phyloP scores from a whole-genome alignment of 129 eudicot genomes.

The Helianthus annuus region HanXRQr2.0-SUNRISE NC_035445.2:164485161-164485660 shows the following conservation, averaged over 20 bases:
- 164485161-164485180: too few relatives aligned
- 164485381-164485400: constrained; percentile 34
- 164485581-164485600: constrained; percentile 54
- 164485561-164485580: constrained; percentile 69
- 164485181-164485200: too few relatives aligned
- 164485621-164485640: neutral
- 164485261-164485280: neutral
- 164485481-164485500: constrained; percentile 38
- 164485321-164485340: neutral
- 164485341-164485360: constrained; percentile 43
- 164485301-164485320: neutral
- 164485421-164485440: constrained; percentile 57
- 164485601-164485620: neutral
- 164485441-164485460: constrained; percentile 63
- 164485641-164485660: too few relatives aligned
- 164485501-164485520: constrained; percentile 22
- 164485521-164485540: constrained; percentile 47
- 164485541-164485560: constrained; percentile 51
- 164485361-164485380: constrained; percentile 43
- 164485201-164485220: too few relatives aligned
- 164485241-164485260: neutral
- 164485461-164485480: constrained; percentile 68
- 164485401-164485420: constrained; percentile 37
- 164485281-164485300: neutral
- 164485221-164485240: too few relatives aligned